Evolutionary conservation across 2,329 filamentous ascomycete genomes (phyloP), one percentile per base, ranked within the genome.

Genomic region (Mycosphaerelloides madeirae): DNA sequence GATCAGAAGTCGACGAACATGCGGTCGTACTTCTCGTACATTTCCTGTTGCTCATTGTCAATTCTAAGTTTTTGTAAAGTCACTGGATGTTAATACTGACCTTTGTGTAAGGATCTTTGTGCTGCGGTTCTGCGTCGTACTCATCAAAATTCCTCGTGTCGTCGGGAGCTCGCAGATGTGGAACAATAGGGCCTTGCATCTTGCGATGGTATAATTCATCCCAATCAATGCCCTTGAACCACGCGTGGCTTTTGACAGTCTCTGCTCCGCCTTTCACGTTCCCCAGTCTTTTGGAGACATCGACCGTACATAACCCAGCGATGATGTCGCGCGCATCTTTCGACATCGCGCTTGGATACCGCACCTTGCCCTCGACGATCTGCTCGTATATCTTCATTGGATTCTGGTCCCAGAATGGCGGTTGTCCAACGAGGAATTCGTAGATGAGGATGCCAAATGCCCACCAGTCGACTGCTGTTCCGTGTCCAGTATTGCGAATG

Each of bases 321-420:
- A 91, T 87, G 50, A 93, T 78, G 63, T 87, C 81, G 61, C 85
- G 79, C 4, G 85, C 85, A 42, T 81, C 78, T 28, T 77, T 63
- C 14, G 83, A 85, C 64, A 89, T 80, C 36, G 74, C 73, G 7
- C 78, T 75, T 2, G 87, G 86, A 65, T 88, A 91, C 45, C 81
- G 73, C 49, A 91, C 78, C 28, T 84, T 83, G 57, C 85, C 86
- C 63, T 87, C 83, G 22, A 91, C 82, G 57, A 91, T 91, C 69
- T 76, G 79, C 64, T 88, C 87, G 68, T 91, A 91, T 46, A 91
- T 91, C 64, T 90, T 87, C 54, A 91, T 86, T 1, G 86, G 86
- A 54, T 89, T 91, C 53, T 87, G 82, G 61, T 90, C 83, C 85
- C 86, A 93, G 62, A 91, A 93, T 0, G 87, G 87, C 12, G 87